Conservation (phyloP, 2,329 filamentous ascomycete species). For the Claviceps sp. region DNA sequence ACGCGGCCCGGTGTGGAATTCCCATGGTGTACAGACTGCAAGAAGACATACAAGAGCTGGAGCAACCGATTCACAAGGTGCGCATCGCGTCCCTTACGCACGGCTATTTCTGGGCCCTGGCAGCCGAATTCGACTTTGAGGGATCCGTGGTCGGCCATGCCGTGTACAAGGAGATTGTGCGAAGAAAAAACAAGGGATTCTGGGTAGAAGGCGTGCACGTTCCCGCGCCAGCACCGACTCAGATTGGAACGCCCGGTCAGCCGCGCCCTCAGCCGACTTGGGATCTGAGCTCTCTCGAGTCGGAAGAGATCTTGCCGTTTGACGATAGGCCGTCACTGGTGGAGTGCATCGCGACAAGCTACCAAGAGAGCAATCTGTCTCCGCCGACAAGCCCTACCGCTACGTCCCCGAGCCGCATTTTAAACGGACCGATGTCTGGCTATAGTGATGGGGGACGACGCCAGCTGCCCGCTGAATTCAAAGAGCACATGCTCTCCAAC, state of each 20-base stretch:
- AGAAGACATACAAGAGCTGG: conserved; percentile 61
- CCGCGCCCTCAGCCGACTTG: conserved; percentile 30
- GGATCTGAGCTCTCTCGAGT: conserved; percentile 41
- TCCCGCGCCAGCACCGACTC: conserved; percentile 51
- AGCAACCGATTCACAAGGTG: conserved; percentile 57
- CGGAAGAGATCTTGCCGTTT: conserved; percentile 58
- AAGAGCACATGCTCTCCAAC: conserved; percentile 62
- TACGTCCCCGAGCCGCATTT: conserved; percentile 51
- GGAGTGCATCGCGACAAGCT: conserved; percentile 58
- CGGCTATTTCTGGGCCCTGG: conserved; percentile 75
- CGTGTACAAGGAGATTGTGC: conserved; percentile 62
- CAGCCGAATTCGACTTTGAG: conserved; percentile 66
- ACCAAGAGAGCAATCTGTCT: conserved; percentile 47
- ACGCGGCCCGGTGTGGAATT: conserved; percentile 63
- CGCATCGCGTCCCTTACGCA: conserved; percentile 74
- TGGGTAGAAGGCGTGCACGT: conserved; percentile 67
- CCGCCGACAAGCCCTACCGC: conserved; percentile 56
- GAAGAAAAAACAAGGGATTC: conserved; percentile 58
- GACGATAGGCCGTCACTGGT: conserved; percentile 60
- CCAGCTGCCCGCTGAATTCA: conserved; percentile 53
- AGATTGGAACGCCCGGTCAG: conserved; percentile 42
- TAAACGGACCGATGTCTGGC: conserved; percentile 48
- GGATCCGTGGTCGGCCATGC: conserved; percentile 53
- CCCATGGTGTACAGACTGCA: conserved; percentile 85
- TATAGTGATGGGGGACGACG: conserved; percentile 28